phyloP scores from a whole-genome alignment of 805 yeast genomes.

The Candida taoyuanica region DNA sequence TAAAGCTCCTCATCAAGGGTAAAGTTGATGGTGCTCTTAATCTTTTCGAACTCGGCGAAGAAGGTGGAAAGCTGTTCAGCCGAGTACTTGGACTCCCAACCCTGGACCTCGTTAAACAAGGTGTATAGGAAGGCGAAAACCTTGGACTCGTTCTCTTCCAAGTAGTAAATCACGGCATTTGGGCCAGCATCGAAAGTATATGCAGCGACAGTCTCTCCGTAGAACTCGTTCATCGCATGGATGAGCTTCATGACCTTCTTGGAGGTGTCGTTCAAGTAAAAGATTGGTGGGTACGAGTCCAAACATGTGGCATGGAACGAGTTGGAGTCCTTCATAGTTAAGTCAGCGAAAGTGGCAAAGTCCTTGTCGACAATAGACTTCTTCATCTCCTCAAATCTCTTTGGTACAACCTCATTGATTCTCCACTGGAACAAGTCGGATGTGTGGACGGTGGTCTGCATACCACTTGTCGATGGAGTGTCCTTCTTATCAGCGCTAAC shows the following conservation, averaged over 20 bases:
- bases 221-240: conserved; percentile 66
- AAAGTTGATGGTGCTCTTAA: conserved; percentile 31
- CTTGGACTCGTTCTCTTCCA: conserved; percentile 64
- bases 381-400: conserved; percentile 79
- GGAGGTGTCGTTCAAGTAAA: conserved; percentile 88
- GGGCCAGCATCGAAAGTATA: conserved; percentile 99
- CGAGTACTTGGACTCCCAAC: conserved; percentile 55
- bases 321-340: conserved; percentile 95
- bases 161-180: conserved; percentile 92
- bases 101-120: conserved; percentile 54
- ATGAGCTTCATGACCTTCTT: conserved; percentile 73
- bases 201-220: conserved; percentile 68
- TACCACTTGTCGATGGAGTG: conserved; percentile 90
- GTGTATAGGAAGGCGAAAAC: conserved; percentile 67
- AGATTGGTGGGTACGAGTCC: conserved; percentile 93
- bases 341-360: conserved; percentile 75
- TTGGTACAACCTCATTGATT: conserved; percentile 77
- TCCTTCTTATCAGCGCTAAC: conserved; percentile 93
- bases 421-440: conserved; percentile 83
- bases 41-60: conserved; percentile 24
- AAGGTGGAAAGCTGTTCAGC: conserved; percentile 27
- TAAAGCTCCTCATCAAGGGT: conserved; percentile 48
- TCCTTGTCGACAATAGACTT: conserved; percentile 67
- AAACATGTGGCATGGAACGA: conserved; percentile 98
- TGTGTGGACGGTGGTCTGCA: conserved; percentile 91